Base-by-base conservation (phyloP, 495 filamentous ascomycete genomes). In the Lasiosphaeria ovina region DNA sequence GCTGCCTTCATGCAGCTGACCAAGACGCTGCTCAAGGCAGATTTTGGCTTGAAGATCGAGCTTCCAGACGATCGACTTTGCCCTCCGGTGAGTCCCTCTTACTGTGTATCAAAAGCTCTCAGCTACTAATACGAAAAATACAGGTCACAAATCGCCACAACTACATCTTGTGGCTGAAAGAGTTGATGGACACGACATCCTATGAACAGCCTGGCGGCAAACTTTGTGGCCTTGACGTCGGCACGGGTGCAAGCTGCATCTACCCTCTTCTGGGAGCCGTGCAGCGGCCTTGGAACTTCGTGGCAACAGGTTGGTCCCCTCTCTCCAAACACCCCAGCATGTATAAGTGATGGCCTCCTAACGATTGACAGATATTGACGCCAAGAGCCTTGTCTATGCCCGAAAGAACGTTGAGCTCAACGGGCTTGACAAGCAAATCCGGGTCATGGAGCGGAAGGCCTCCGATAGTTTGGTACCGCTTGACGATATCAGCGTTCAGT, bases 81-180 rank as follows among this genome's bases (percentile, higher is more conserved):
- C 66, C 94, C 94, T n/a, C 91, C 94, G 31, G 89, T 95, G 72
- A 59, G 83, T 65, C 14, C 33, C 54, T 42, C n/a, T 36, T 24
- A 11, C 44, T n/a, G 33, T 11, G 36, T 17, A 52, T 45, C n/a
- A 7, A 17, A 11, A 31, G 14, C 5, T 11, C 17, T 51, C 35
- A 40, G 51, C 49, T 52, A 16, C 24, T 16, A 0, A 54, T 35
- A 6, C 44, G 55, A 49, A 42, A 5, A 44, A 47, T 7, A 24
- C 54, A 89, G 87, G 81, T 93, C 3, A 87, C 89, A 6, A 93
- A 91, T 57, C 81, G 89, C 66, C 83, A 93, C 59, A 95, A 95
- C 65, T 98, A 98, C 68, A 85, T 98, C 54, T 76, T 92, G 5
- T 98, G 92, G 92, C 77, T 98, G 4, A 90, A 97, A 69, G 85